Base-by-base conservation (phyloP, 345 rosid genomes). In the Melaleuca quinquenervia region DNA sequence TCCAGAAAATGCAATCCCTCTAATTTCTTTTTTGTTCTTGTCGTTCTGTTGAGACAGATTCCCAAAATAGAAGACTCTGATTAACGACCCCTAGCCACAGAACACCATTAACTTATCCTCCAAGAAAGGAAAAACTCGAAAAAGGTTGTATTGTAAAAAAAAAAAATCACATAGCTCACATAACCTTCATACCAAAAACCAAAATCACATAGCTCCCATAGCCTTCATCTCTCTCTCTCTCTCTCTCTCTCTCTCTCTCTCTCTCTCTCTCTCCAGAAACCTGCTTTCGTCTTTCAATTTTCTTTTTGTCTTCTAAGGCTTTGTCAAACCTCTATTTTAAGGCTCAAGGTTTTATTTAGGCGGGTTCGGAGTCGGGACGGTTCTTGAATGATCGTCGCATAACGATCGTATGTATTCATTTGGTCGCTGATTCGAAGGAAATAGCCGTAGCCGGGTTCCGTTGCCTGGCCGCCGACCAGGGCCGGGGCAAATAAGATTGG, bases 351-450 rank as follows among this genome's bases (percentile, higher is more conserved):
- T 70, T 70, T 0, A 36, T 5, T 44, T 32, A 70, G 48, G 26
- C 6, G 7, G 0, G 78, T 70, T 20, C 0, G 36, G 13, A 36
- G 80, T 18, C 14, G 11, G 11, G 24, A 36, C 12, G 3, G 80
- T 24, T 0, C 78, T 0, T 10, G 0, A 36, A 70, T 70, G 78
- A 70, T 70, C 78, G 32, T 70, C 24, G 0, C 21, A 8, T 36
- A 0, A 16, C 32, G 48, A 70, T 70, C 13, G 18, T 36, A 9
- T 11, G 0, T 36, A 9, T 1, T 36, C 0, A 36, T 41, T 9
- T 9, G 26, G 32, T 70, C 45, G 26, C 0, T 12, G 5, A 18
- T 5, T 36, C 0, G 14, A 70, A 70, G 45, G 78, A 0, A 0
- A 32, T 8, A 7, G 78, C 6, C 0, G 13, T 8, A 7, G 78